phyloP scores from a whole-genome alignment of 495 filamentous ascomycete species.

The Penicillium nucicola region DNA sequence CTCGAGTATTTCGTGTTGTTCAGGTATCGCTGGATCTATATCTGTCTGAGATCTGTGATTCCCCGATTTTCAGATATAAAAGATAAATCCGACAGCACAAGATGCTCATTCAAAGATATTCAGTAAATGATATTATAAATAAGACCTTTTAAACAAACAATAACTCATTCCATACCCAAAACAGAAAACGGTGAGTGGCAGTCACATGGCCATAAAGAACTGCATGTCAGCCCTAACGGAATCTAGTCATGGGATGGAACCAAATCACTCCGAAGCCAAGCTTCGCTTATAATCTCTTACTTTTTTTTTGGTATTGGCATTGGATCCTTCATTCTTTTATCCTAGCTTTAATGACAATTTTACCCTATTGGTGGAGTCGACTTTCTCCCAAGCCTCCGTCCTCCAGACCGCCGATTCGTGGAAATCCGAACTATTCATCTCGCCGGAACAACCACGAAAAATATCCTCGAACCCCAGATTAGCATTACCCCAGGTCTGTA shows the following conservation, averaged over 20 bases:
- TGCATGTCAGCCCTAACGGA: neutral
- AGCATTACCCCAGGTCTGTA: constrained; percentile 20
- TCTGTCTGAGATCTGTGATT: too few relatives aligned
- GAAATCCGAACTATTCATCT: constrained; percentile 19
- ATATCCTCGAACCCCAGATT: constrained; percentile 42
- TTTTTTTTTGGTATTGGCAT: neutral
- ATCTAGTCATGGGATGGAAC: neutral
- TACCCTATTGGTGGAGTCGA: constrained; percentile 35
- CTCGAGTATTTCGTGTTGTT: too few relatives aligned
- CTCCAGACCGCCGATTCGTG: constrained; percentile 32
- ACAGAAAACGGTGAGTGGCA: neutral
- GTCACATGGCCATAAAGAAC: neutral
- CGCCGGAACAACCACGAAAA: constrained; percentile 20
- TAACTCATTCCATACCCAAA: too few relatives aligned
- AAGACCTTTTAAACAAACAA: too few relatives aligned
- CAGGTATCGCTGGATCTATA: too few relatives aligned
- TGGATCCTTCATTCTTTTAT: neutral
- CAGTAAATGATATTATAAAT: too few relatives aligned
- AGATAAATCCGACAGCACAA: too few relatives aligned
- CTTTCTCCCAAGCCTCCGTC: constrained; percentile 14
- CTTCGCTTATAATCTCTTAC: constrained; percentile 1
- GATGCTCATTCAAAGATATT: too few relatives aligned
- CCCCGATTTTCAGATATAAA: too few relatives aligned
- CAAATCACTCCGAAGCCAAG: neutral
- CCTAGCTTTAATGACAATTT: neutral